Base-by-base conservation (phyloP, 2,329 filamentous ascomycete genomes). In the Exophiala dermatitidis region DNA sequence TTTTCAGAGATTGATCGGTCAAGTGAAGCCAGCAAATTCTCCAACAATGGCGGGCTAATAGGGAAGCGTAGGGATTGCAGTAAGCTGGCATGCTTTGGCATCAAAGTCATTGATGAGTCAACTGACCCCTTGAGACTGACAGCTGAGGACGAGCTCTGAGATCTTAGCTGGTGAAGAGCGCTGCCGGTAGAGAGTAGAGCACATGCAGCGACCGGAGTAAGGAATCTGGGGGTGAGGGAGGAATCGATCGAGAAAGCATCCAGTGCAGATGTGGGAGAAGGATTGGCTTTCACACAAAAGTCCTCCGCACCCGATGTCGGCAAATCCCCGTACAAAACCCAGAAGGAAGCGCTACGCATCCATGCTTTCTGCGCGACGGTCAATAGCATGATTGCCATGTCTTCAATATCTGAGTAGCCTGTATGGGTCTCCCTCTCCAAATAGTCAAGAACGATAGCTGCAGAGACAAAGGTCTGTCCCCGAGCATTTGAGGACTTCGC, bases 151-250 rank as follows among this genome's bases (percentile, higher is more conserved):
- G 64, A 63, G 31, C 36, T 40, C 37, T 69, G 70, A 6, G 69
- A 68, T 46, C 86, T 79, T 50, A 95, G 85, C 60, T 95, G 88
- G 62, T 94, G 89, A 44, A 97, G 74, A 0, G 90, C 94, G 60
- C 86, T 87, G 7, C 93, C 93, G 57, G 96, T 85, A 65, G 96
- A 96, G 3, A 96, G 74, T 67, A 97, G 88, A 0, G 90, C 95
- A 2, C 81, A 77, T 5, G 88, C 89, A 1, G 88, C 87, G 3
- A 83, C 73, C 0, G 79, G 68, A 0, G 83, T 84, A 4, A 96
- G 88, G 65, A 95, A 95, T 8, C 81, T 82, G 0, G 93, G 93
- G 1, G 95, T 69, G 4, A 94, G 71, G 12, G 75, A 73, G 5
- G 74, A 68, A 32, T 82, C 74, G 46, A 81, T 76, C 7, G 72